Conservation (phyloP, 768 basidiomycete species). For the Suillus americanus region DNA sequence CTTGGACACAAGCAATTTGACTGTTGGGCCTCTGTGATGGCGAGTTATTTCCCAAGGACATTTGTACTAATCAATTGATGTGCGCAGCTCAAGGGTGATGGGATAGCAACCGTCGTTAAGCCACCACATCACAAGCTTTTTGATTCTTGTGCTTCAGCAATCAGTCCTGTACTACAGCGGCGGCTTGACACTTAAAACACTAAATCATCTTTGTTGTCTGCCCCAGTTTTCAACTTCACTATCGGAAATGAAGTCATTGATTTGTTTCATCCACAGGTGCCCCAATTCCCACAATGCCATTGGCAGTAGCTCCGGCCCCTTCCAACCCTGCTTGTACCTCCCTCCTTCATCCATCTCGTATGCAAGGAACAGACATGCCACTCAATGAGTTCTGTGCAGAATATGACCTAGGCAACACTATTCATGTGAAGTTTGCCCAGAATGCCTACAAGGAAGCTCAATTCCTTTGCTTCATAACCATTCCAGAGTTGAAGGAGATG, state of each 20-base stretch:
- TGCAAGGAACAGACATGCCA: neutral
- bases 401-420: neutral
- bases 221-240: neutral
- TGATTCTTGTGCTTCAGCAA: neutral
- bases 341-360: neutral
- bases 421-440: neutral
- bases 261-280: neutral
- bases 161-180: neutral
- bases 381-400: neutral
- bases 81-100: no score
- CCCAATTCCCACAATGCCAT: neutral
- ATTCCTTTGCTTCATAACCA: neutral
- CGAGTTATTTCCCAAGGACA: neutral
- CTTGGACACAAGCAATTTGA: neutral
- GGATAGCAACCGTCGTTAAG: no score
- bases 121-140: neutral
- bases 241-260: neutral
- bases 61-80: no score
- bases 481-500: neutral
- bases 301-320: neutral
- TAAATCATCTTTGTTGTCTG: neutral
- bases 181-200: neutral
- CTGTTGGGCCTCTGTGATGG: conserved; percentile 8
- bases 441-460: neutral
- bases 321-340: neutral